phyloP scores from a whole-genome alignment of 2,329 filamentous ascomycete species.

The Cordyceps cateniannulata region DNA sequence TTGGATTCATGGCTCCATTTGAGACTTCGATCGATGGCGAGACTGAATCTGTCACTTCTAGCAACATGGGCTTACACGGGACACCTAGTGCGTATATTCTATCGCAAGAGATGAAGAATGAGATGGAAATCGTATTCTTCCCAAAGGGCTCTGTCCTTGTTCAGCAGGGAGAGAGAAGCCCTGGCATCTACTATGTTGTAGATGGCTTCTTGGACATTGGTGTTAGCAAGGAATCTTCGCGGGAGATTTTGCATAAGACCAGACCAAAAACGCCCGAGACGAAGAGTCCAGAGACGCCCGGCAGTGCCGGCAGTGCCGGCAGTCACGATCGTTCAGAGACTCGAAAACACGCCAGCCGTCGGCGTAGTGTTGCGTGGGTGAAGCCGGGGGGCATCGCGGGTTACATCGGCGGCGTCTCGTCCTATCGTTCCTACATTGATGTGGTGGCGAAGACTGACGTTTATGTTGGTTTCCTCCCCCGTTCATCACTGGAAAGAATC shows the following conservation, averaged over 20 bases:
- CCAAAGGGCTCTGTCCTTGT: slow-evolving; percentile 90
- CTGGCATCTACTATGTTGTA: slow-evolving; percentile 93
- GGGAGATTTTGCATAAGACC: slow-evolving; percentile 22
- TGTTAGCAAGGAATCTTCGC: slow-evolving; percentile 48
- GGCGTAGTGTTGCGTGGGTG: slow-evolving; percentile 77
- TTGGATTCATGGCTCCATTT: slow-evolving; percentile 83
- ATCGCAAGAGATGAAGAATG: slow-evolving; percentile 76
- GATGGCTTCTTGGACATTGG: slow-evolving; percentile 95
- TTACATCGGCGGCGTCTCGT: slow-evolving; percentile 90
- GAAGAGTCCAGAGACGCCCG: neutral
- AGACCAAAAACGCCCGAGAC: neutral
- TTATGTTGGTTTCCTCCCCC: slow-evolving; percentile 90
- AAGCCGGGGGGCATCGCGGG: slow-evolving; percentile 93
- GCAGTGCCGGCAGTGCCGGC: no score
- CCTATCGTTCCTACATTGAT: slow-evolving; percentile 92
- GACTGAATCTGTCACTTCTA: slow-evolving; percentile 75
- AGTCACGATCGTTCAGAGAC: slow-evolving; percentile 20
- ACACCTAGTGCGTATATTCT: slow-evolving; percentile 60
- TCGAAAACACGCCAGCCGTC: slow-evolving; percentile 42
- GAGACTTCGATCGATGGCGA: slow-evolving; percentile 72
- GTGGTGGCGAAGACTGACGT: slow-evolving; percentile 97
- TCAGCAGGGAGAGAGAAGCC: slow-evolving; percentile 94
- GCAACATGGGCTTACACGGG: slow-evolving; percentile 53
- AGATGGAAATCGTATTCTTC: slow-evolving; percentile 96
- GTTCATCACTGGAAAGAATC: slow-evolving; percentile 79